Conservation (phyloP, 352 stramenopile species). For the Aphanomyces euteiches region DNA sequence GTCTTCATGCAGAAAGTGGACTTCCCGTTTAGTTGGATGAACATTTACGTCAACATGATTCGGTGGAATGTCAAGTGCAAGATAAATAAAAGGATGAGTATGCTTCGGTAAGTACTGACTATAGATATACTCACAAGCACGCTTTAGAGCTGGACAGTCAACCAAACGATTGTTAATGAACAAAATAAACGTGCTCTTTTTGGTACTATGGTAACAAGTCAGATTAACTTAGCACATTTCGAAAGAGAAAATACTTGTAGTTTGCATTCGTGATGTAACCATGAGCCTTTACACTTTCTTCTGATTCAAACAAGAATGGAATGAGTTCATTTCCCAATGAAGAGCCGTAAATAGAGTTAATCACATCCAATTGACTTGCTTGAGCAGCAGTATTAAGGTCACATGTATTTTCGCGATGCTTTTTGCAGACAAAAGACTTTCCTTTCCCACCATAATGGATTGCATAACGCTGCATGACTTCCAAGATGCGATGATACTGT, state of each 20-base stretch:
- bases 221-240: no score
- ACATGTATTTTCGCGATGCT: conserved; percentile 77
- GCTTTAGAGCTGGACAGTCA: conserved; percentile 88
- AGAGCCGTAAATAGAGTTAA: conserved; percentile 68
- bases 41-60: conserved; percentile 98
- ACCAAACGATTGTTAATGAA: conserved; percentile 99
- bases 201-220: conserved; percentile 41
- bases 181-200: conserved; percentile 87
- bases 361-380: conserved; percentile 63
- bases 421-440: conserved; percentile 95
- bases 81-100: conserved; percentile 96
- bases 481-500: conserved; percentile 92
- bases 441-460: conserved; percentile 88
- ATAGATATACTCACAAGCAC: conserved; percentile 94
- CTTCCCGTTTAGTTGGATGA: conserved; percentile 97
- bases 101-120: conserved; percentile 90
- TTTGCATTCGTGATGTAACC: conserved; percentile 85
- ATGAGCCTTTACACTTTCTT: conserved; percentile 35
- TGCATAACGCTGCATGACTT: conserved; percentile 96
- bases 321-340: conserved; percentile 65
- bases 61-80: conserved; percentile 92
- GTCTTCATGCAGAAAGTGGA: conserved; percentile 96
- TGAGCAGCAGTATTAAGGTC: conserved; percentile 70
- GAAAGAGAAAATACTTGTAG: conserved; percentile 58
- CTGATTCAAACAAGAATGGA: conserved; percentile 36